Evolutionary conservation across 768 basidiomycete genomes (phyloP).

Genomic region (Amylocystis lapponica): DNA sequence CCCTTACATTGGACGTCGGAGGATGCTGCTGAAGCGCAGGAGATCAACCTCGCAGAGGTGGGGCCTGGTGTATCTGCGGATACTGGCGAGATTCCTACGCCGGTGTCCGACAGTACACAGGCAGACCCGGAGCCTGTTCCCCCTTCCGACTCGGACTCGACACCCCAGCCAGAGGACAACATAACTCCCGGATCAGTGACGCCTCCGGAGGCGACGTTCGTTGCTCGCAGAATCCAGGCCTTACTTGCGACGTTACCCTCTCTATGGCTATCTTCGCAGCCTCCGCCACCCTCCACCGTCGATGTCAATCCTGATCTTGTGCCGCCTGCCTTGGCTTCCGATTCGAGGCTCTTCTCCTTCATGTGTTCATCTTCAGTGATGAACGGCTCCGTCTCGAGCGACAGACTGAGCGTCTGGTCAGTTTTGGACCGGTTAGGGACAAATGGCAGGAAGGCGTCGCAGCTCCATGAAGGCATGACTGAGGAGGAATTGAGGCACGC

Average conservation of each 20-base stretch:
- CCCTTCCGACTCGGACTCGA: background rate
- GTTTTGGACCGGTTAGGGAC: constrained; percentile 46
- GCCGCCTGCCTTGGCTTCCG: constrained; percentile 31
- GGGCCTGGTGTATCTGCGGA: background rate
- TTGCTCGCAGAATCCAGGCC: constrained; percentile 48
- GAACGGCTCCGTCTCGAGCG: constrained; percentile 43
- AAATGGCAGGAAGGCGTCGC: too few species aligned
- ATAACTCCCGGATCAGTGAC: background rate
- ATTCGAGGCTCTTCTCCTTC: constrained; percentile 42
- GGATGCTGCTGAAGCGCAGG: background rate
- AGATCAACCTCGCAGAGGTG: background rate
- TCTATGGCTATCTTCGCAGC: constrained; percentile 16
- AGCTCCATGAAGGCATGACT: background rate
- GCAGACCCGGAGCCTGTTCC: background rate
- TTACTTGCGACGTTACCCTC: constrained; percentile 43
- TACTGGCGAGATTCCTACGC: background rate
- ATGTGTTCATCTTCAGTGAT: constrained; percentile 59
- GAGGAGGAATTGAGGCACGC: background rate
- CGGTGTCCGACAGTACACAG: constrained; percentile 2
- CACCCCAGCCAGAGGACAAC: background rate
- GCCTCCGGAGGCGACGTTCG: constrained; percentile 34
- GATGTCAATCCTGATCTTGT: constrained; percentile 8
- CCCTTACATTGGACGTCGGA: constrained; percentile 9
- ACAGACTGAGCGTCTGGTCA: constrained; percentile 52
- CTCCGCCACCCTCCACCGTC: constrained; percentile 12